A percentile compares a stretch with the other conserved stretches of the same genome.
These are phyloP conservation scores for Pseudonitzschia multiseries DNA, from an alignment of 108 stramenopile species.

Conservation along the genomic window DNA sequence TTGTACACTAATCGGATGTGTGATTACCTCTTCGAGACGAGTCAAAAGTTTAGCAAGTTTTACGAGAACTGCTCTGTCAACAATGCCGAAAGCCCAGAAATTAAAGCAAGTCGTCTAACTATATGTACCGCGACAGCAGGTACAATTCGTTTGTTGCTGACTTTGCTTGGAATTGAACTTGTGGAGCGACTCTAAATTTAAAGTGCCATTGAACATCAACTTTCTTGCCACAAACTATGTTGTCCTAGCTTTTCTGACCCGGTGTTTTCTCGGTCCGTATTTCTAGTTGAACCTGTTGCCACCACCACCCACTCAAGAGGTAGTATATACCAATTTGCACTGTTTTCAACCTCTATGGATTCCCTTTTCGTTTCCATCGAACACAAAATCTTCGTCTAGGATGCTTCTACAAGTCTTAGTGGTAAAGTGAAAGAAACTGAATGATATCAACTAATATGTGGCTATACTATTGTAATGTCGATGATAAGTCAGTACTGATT, in stretches of 20 bases:
- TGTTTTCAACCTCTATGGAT: too few species aligned
- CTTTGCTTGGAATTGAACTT: slow-evolving; percentile 89
- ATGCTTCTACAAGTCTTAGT: too few species aligned
- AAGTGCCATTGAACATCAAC: neutral
- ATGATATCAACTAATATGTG: too few species aligned
- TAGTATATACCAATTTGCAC: too few species aligned
- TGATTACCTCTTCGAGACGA: slow-evolving; percentile 91
- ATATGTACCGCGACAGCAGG: slow-evolving; percentile 92
- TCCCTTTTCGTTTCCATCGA: too few species aligned
- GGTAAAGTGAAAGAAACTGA: too few species aligned
- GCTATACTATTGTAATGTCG: too few species aligned
- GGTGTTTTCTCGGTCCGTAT: too few species aligned
- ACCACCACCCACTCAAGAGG: too few species aligned
- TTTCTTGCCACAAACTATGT: neutral
- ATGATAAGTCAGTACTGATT: neutral
- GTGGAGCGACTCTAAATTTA: slow-evolving; percentile 81
- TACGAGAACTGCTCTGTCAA: slow-evolving; percentile 91
- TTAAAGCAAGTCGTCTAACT: slow-evolving; percentile 82
- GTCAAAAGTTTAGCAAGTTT: slow-evolving; percentile 89
- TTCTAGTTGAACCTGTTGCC: too few species aligned
- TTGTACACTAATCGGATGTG: slow-evolving; percentile 94
- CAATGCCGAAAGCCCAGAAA: slow-evolving; percentile 73
- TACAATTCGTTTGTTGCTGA: slow-evolving; percentile 79
- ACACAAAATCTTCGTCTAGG: too few species aligned
- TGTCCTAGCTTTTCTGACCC: too few species aligned